Evolutionary conservation across 352 stramenopile species (phyloP).

Genomic region (Phytopythium cucurbitacearum): DNA sequence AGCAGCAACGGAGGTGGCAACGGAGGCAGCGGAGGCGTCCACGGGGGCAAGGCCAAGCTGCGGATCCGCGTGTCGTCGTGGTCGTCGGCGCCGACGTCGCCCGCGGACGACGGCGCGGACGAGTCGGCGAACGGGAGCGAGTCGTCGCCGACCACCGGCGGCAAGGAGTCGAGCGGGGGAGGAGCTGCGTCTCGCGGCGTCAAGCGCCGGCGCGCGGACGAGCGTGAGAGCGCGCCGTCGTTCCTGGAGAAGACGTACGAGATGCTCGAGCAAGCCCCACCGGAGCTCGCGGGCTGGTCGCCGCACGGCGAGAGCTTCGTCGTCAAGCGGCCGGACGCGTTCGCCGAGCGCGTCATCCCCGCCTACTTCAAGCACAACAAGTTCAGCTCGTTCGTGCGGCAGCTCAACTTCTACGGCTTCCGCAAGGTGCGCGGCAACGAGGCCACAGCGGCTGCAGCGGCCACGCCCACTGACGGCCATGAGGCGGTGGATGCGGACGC

Average conservation of each 20-base stretch:
- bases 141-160: background rate
- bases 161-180: background rate
- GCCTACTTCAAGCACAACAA: slow-evolving; percentile 92
- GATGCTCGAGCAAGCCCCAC: slow-evolving; percentile 80
- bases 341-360: slow-evolving; percentile 86
- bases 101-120: slow-evolving; percentile 24
- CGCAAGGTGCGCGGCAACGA: slow-evolving; percentile 53
- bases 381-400: slow-evolving; percentile 90
- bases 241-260: slow-evolving; percentile 92
- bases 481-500: slow-evolving; percentile 11
- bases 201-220: slow-evolving; percentile 38
- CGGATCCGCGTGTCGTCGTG: slow-evolving; percentile 27
- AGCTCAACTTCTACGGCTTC: slow-evolving; percentile 92
- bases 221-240: slow-evolving; percentile 28
- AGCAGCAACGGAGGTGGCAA: background rate
- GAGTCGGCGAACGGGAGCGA: slow-evolving; percentile 23
- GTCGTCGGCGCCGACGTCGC: slow-evolving; percentile 27
- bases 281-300: slow-evolving; percentile 75
- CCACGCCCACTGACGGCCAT: background rate
- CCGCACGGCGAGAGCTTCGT: slow-evolving; percentile 79
- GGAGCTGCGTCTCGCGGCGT: background rate
- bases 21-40: background rate
- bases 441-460: background rate
- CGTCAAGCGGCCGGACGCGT: slow-evolving; percentile 82
- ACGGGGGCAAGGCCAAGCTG: slow-evolving; percentile 12